Conservation (phyloP, 2,329 filamentous ascomycete genomes). For the Aureobasidium zeae region DNA sequence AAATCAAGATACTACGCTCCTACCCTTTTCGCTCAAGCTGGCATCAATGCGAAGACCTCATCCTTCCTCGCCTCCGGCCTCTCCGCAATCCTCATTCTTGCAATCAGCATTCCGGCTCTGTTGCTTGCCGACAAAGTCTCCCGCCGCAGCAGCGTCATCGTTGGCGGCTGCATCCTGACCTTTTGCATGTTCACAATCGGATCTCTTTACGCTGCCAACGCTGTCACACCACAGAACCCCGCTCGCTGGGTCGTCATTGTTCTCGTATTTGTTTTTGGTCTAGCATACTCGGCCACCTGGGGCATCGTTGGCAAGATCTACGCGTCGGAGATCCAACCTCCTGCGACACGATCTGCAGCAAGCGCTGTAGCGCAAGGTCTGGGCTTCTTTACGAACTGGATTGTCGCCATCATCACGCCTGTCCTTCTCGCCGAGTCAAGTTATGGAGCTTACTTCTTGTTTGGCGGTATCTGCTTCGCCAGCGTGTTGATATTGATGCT, state of each 20-base stretch:
- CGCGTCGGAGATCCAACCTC: constrained; percentile 48
- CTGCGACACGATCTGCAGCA: constrained; percentile 44
- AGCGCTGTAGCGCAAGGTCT: constrained; percentile 44
- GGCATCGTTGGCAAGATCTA: constrained; percentile 49
- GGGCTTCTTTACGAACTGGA: constrained; percentile 38
- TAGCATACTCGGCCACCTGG: constrained; percentile 43
- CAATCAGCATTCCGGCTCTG: constrained; percentile 44
- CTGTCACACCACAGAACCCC: constrained; percentile 15
- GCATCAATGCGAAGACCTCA: constrained; percentile 40
- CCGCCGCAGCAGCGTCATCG: constrained; percentile 44
- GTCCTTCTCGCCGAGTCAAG: constrained; percentile 39
- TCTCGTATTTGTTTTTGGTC: constrained; percentile 40
- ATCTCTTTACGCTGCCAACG: constrained; percentile 38
- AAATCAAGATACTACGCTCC: constrained; percentile 46
- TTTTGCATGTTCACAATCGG: constrained; percentile 47
- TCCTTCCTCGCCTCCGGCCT: constrained; percentile 52
- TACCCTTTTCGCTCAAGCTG: constrained; percentile 48
- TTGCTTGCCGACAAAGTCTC: constrained; percentile 49
- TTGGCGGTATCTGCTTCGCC: constrained; percentile 21
- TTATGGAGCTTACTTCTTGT: constrained; percentile 29
- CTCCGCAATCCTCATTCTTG: constrained; percentile 47
- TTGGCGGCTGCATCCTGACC: constrained; percentile 44
- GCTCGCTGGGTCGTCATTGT: constrained; percentile 43
- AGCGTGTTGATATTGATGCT: constrained; percentile 15
- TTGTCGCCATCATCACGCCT: constrained; percentile 37